Evolutionary conservation across 495 filamentous ascomycete species (phyloP).

Genomic region (Aspergillus conjunctus): DNA sequence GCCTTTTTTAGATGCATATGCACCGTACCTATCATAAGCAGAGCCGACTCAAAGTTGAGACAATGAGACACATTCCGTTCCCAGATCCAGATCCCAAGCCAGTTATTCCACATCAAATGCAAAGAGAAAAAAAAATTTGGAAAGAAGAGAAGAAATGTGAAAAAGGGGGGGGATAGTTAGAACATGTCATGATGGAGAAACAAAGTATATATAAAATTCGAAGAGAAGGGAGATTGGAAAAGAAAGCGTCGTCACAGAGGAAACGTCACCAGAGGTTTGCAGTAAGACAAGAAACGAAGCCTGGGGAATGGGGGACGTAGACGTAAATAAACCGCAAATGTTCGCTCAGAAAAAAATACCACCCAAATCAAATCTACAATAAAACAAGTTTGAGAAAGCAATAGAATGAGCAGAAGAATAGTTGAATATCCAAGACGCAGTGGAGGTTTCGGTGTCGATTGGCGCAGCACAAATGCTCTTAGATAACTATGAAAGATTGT

Average conservation of each 20-base stretch:
- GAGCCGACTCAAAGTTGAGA: conserved; percentile 1
- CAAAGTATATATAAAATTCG: conserved; percentile 14
- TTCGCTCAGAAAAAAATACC: conserved; percentile 20
- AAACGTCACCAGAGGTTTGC: not conserved
- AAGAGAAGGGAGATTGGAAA: conserved; percentile 14
- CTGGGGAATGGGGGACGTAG: not conserved
- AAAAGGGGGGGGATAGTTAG: not conserved
- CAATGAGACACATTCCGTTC: conserved; percentile 17
- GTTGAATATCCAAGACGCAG: conserved; percentile 19
- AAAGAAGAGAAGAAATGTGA: conserved; percentile 8
- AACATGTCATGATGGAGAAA: conserved; percentile 11
- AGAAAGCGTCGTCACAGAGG: not conserved
- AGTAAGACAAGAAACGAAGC: not conserved
- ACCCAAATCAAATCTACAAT: conserved; percentile 26
- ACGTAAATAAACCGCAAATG: conserved; percentile 5
- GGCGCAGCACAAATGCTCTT: conserved; percentile 1
- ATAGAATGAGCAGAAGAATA: conserved; percentile 1
- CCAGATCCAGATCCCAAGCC: conserved; percentile 21
- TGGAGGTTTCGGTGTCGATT: not conserved
- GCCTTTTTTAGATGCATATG: conserved; percentile 6
- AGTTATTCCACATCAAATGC: conserved; percentile 22
- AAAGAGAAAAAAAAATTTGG: conserved; percentile 12
- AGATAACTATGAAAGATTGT: conserved; percentile 13
- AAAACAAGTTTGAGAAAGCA: conserved; percentile 4
- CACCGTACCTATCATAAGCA: conserved; percentile 3